These are phyloP conservation scores for Talaromyces adpressus DNA, from an alignment of 495 filamentous ascomycete species.

Conservation along the genomic window DNA sequence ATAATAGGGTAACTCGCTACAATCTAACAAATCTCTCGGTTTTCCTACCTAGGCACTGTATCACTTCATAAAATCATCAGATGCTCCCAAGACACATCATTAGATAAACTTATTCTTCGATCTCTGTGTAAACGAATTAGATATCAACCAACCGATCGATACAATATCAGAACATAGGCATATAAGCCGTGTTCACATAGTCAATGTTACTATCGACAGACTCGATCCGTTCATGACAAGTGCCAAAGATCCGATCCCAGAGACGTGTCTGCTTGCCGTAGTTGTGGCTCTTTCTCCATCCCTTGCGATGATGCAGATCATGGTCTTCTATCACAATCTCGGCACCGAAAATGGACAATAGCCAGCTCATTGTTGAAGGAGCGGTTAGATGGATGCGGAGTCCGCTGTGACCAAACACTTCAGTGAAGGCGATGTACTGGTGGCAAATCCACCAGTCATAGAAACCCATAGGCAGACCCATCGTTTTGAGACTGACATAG, in stretches of 20 bases:
- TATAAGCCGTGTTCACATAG: conserved; percentile 21
- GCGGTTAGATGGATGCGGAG: conserved; percentile 24
- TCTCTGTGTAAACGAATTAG: not conserved
- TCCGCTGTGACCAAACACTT: conserved; percentile 29
- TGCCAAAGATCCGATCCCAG: conserved; percentile 34
- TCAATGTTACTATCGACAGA: conserved; percentile 23
- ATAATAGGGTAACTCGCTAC: too few relatives aligned
- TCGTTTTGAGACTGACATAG: conserved; percentile 22
- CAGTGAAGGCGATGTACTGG: conserved; percentile 28
- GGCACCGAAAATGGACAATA: conserved; percentile 20
- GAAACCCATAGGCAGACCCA: conserved; percentile 33
- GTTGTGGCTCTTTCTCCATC: conserved; percentile 33
- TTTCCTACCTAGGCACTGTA: not conserved
- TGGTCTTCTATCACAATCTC: conserved; percentile 34
- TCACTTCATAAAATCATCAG: not conserved
- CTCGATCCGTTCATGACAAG: conserved; percentile 26
- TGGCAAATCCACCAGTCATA: conserved; percentile 38
- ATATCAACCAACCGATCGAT: not conserved
- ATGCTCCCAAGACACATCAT: too few relatives aligned
- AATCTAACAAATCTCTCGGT: too few relatives aligned
- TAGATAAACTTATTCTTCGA: not conserved
- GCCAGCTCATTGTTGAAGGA: conserved; percentile 24
- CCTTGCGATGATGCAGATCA: conserved; percentile 33
- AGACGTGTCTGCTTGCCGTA: conserved; percentile 36
- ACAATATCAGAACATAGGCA: conserved; percentile 21